A percentile compares a stretch with the other conserved stretches of the same genome.
phyloP scores from a whole-genome alignment of 2,329 filamentous ascomycete genomes.

The Huntiella bhutanensis region DNA sequence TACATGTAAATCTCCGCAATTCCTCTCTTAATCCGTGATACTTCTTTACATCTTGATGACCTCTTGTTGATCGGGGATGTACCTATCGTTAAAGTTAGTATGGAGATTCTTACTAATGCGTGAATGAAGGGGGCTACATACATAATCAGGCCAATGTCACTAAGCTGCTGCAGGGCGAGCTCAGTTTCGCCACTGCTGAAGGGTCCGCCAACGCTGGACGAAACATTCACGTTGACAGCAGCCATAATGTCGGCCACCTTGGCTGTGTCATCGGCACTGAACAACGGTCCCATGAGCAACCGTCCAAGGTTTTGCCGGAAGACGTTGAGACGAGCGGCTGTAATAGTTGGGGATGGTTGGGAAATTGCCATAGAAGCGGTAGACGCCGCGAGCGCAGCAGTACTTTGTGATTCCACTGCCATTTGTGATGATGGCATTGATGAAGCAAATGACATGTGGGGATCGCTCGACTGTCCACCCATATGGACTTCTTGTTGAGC shows the following conservation, averaged over 20 bases:
- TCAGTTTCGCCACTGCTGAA: constrained; percentile 59
- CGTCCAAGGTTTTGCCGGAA: constrained; percentile 74
- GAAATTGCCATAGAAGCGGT: constrained; percentile 25
- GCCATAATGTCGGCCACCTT: constrained; percentile 54
- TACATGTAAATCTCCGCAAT: too few relatives aligned
- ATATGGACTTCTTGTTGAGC: not conserved
- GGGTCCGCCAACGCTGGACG: constrained; percentile 28
- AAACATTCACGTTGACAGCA: constrained; percentile 59
- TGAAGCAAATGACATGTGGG: constrained; percentile 52
- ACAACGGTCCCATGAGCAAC: constrained; percentile 64
- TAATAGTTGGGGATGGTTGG: constrained; percentile 27
- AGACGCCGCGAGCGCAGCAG: constrained; percentile 23
- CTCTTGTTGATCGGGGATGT: constrained; percentile 36
- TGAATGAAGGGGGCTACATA: constrained; percentile 29
- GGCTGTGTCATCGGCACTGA: constrained; percentile 61
- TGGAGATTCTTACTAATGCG: too few relatives aligned
- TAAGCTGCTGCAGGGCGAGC: constrained; percentile 61
- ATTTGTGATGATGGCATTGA: constrained; percentile 61
- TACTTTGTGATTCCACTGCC: constrained; percentile 17
- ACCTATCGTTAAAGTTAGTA: constrained; percentile 23
- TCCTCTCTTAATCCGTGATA: too few relatives aligned
- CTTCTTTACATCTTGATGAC: constrained; percentile 46
- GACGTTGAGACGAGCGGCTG: constrained; percentile 41
- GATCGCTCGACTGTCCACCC: constrained; percentile 11
- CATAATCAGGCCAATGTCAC: constrained; percentile 57